Evolutionary conservation across 257 asterid species (phyloP).

Genomic region (Rehmannia glutinosa): DNA sequence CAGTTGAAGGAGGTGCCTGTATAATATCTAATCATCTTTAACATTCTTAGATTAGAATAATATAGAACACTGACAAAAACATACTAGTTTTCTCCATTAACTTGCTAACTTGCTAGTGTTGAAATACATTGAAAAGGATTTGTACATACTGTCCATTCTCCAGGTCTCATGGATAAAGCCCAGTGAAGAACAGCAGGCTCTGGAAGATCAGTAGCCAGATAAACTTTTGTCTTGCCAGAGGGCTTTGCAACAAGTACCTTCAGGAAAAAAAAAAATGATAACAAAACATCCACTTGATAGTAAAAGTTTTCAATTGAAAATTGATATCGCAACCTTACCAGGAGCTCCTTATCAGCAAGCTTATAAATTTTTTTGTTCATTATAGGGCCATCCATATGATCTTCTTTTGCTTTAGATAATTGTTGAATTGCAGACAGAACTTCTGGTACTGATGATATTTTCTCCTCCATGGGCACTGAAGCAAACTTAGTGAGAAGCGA

Average conservation of each 20-base stretch:
- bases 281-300: neutral
- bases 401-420: slow-evolving; percentile 54
- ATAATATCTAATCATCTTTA: slow-evolving; percentile 18
- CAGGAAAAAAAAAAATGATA: slow-evolving; percentile 8
- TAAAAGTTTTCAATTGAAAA: neutral
- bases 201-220: slow-evolving; percentile 75
- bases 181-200: slow-evolving; percentile 87
- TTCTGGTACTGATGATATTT: slow-evolving; percentile 37
- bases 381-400: slow-evolving; percentile 44
- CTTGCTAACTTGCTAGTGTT: neutral
- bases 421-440: slow-evolving; percentile 53
- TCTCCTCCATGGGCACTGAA: slow-evolving; percentile 35
- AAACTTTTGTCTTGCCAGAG: slow-evolving; percentile 55
- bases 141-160: slow-evolving; percentile 82
- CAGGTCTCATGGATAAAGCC: slow-evolving; percentile 81
- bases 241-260: slow-evolving; percentile 73
- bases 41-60: slow-evolving; percentile 7
- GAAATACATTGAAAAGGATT: slow-evolving; percentile 1
- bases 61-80: neutral
- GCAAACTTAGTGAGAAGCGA: slow-evolving; percentile 55
- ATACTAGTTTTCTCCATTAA: slow-evolving; percentile 2
- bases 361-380: slow-evolving; percentile 49
- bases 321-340: slow-evolving; percentile 44
- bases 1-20: slow-evolving; percentile 76
- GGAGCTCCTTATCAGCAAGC: slow-evolving; percentile 66